Percentiles rank a stretch among this genome's conserved stretches.
Evolutionary conservation across 768 basidiomycete species (phyloP).

Genomic region (Phaffia tasmanica): DNA sequence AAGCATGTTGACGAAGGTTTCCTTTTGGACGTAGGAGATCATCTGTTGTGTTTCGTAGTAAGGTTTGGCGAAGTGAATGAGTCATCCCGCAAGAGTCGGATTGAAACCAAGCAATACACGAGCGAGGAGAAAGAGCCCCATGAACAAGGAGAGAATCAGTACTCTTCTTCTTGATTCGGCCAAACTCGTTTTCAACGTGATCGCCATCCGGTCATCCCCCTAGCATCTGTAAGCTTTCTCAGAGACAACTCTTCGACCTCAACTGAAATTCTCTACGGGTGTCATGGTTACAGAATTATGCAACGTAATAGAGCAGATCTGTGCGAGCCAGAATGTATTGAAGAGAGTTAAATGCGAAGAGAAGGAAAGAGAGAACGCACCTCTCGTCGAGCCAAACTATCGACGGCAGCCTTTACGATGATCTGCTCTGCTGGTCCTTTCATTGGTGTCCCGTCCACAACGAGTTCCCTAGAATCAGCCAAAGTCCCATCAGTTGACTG

Average conservation of each 20-base stretch:
- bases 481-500: conserved; percentile 43
- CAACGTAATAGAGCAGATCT: no score
- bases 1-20: conserved; percentile 58
- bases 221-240: no score
- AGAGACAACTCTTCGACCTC: no score
- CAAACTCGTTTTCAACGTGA: not conserved
- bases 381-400: conserved; percentile 76
- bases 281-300: no score
- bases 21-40: conserved; percentile 52
- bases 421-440: conserved; percentile 57
- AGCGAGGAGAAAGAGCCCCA: not conserved
- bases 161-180: no score
- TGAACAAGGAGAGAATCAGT: not conserved
- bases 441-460: conserved; percentile 51
- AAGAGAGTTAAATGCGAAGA: no score
- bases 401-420: conserved; percentile 74
- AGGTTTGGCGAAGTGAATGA: conserved; percentile 1
- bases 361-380: conserved; percentile 40
- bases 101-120: no score
- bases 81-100: no score
- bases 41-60: conserved; percentile 48
- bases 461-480: conserved; percentile 56
- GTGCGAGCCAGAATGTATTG: conserved; percentile 25
- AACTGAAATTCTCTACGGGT: no score
- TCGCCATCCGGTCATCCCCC: not conserved